Evolutionary conservation across 225 moss, liverwort and hornwort species (phyloP), one percentile per base, ranked within the genome.

Genomic region (Pseudisothecium myosuroides): DNA sequence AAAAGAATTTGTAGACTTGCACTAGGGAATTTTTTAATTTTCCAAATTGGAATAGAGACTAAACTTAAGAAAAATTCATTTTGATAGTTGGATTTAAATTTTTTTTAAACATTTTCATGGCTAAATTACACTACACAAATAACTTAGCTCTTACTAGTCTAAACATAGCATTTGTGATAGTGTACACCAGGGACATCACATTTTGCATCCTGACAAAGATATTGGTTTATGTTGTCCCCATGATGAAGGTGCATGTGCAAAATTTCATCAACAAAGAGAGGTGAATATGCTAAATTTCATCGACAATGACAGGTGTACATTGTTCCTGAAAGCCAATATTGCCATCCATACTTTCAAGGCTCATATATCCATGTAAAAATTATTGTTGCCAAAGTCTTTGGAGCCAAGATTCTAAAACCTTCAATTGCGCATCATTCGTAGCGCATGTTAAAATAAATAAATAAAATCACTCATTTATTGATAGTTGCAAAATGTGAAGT

Each of bases 1-100:
- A 45, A 45, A 28, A 28, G 45, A 72, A 45, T 43, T 32, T 50
- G 5, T 34, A 50, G 8, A 34, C 2, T 34, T 50, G 7, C 3
- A 22, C 4, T 34, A 0, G 0, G 0, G 0, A 12, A 21, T 7
- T 34, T 34, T 52, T 5, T 0, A 2, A 50, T 76, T 76, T 76
- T 50, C 0, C 0, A 32, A 75, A 31, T 10, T 12, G 0, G 3
- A 22, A 0, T 45, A 17, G 17, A 34, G 22, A 34, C 11, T 9
- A 23, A 76, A 23, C 4, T 52, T 23, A 3, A 3, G 12, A 52
- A 34, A 36, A 5, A 0, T 52, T 76, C 22, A 52, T 36, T 52
- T 54, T 14, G 14, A 52, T 34, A 4, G 54, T 54, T 52, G 2
- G 2, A 34, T 2, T 47, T 18, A 47, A 29, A 10, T 5, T 27